Evolutionary conservation across 2,329 filamentous ascomycete genomes (phyloP).

Genomic region (Lecanicillium sp.): DNA sequence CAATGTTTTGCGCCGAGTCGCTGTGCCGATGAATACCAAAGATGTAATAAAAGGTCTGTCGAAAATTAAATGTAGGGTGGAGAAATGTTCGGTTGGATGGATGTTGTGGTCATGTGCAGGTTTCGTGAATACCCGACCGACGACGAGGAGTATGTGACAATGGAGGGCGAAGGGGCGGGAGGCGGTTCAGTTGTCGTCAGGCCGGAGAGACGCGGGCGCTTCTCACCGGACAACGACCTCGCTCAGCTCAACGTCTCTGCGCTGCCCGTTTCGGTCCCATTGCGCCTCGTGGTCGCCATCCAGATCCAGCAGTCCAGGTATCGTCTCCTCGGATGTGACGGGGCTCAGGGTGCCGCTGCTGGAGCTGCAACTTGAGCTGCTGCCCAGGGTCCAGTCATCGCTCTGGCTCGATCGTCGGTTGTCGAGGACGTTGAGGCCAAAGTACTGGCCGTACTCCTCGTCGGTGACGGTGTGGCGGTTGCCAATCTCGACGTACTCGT

Average conservation of each 20-base stretch:
- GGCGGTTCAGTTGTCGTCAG: neutral
- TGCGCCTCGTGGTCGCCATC: slow-evolving; percentile 33
- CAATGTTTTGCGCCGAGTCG: slow-evolving; percentile 32
- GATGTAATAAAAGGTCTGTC: slow-evolving; percentile 27
- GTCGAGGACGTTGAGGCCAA: slow-evolving; percentile 41
- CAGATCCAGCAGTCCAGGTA: slow-evolving; percentile 28
- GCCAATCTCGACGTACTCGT: slow-evolving; percentile 86
- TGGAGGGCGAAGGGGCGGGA: neutral
- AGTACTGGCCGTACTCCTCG: slow-evolving; percentile 43
- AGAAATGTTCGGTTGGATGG: slow-evolving; percentile 21
- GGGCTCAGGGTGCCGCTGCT: slow-evolving; percentile 46
- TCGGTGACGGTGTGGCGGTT: slow-evolving; percentile 44
- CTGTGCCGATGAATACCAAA: slow-evolving; percentile 37
- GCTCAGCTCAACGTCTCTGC: slow-evolving; percentile 38
- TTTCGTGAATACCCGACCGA: neutral
- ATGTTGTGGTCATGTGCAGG: slow-evolving; percentile 14
- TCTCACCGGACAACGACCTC: slow-evolving; percentile 35
- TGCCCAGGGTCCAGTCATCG: slow-evolving; percentile 87
- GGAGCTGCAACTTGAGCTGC: slow-evolving; percentile 60
- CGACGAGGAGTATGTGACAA: neutral
- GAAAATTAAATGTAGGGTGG: slow-evolving; percentile 26
- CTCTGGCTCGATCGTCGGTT: slow-evolving; percentile 49
- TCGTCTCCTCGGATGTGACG: slow-evolving; percentile 39
- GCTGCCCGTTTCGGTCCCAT: slow-evolving; percentile 33
- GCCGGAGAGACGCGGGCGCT: neutral